Evolutionary conservation across 129 eudicot genomes (phyloP), one percentile per base, ranked within the genome.

Genomic region (Scalesia atractyloides): DNA sequence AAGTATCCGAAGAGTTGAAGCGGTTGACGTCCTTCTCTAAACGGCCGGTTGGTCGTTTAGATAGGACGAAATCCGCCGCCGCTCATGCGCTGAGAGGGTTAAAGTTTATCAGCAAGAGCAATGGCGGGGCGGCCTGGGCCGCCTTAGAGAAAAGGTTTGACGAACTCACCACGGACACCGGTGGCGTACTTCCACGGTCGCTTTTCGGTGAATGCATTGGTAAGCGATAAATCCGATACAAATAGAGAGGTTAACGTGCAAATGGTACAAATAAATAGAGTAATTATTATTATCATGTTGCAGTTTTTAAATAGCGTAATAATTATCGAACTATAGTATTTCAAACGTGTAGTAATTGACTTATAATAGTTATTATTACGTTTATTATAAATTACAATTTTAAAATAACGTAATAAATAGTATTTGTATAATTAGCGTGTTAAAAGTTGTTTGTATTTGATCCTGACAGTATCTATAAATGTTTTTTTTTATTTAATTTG

Each of bases 171-270:
- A 57, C 50, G 9, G 39, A 43, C 61, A 78, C 87, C 41, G 72
- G 78, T 75, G 92, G 92, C 8, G 47, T 86, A 68, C 87, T 89
- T 17, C 88, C 89, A 2, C 89, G 96, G 1, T 33, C 87, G 7
- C 82, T 70, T 19, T 89, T 89, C n/a, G 82, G 90, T 1, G 86
- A 84, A 84, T 89, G 96, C 90, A 86, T 89, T 5, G 96, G 96
- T 89, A 82, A 63, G 44, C 44, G 88, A 2, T 80, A 59, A 37
- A 37, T 37, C 43, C 43, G 1, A 36, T 36, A 36, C 39, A 36
- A 36, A 36, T 36, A 2, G 39, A 36, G n/a, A n/a, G 7, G 44
- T 37, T 37, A 37, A 37, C 44, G 9, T 37, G 44, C 44, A 0
- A 37, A 37, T 5, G 7, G 1, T 37, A 5, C 44, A 37, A 37